These are phyloP conservation scores for Austropuccinia psidii DNA, from an alignment of 1,284 basidiomycete species.

Conservation along the genomic window DNA sequence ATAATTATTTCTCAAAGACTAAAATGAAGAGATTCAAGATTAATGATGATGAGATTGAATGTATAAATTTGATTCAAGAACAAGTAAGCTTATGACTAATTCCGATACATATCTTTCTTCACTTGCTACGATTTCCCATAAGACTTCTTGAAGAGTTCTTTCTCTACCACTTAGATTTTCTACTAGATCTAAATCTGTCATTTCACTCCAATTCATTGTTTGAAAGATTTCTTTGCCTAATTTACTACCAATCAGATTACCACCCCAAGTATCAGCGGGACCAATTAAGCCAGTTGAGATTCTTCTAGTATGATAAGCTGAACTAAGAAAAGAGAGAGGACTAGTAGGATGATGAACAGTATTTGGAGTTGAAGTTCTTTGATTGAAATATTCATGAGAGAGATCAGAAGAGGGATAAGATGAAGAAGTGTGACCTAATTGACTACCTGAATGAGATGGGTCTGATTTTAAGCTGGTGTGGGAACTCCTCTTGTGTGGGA, in stretches of 20 bases:
- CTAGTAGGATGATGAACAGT: not conserved
- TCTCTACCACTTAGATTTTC: slow-evolving; percentile 85
- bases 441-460: slow-evolving; percentile 16
- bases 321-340: slow-evolving; percentile 23
- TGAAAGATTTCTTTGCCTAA: slow-evolving; percentile 55
- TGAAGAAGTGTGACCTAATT: slow-evolving; percentile 8
- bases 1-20: slow-evolving; percentile 60
- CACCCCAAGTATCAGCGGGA: slow-evolving; percentile 35
- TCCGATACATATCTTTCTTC: slow-evolving; percentile 69
- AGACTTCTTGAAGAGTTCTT: slow-evolving; percentile 87
- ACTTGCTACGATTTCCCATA: slow-evolving; percentile 91
- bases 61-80: not conserved
- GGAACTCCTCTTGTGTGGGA: no score
- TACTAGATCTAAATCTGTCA: slow-evolving; percentile 88
- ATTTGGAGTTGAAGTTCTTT: slow-evolving; percentile 12
- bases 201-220: slow-evolving; percentile 86
- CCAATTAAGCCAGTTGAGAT: slow-evolving; percentile 15
- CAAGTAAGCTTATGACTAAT: slow-evolving; percentile 1
- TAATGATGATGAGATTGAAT: not conserved
- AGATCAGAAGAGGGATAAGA: slow-evolving; percentile 16
- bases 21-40: not conserved
- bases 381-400: slow-evolving; percentile 3
- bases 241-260: slow-evolving; percentile 28
- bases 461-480: no score
- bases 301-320: not conserved